Conservation (phyloP, 495 filamentous ascomycete species). For the Hypoxylon crocopeplum region DNA sequence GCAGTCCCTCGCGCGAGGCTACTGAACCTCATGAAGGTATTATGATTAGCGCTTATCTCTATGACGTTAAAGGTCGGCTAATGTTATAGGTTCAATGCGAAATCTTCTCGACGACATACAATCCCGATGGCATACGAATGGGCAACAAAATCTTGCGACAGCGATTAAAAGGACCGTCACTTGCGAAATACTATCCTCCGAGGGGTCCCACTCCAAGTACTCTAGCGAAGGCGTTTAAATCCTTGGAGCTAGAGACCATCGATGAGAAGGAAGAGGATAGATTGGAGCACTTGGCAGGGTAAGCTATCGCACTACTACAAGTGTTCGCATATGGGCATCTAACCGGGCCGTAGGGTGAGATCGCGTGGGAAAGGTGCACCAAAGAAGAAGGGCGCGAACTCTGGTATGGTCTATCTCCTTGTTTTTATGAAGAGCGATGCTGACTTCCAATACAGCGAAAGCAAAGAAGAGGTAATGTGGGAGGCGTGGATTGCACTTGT, state of each 20-base stretch:
- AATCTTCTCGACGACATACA: conserved; percentile 90
- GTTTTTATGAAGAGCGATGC: conserved; percentile 1
- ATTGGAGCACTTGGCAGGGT: conserved; percentile 73
- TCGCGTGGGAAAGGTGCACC: conserved; percentile 85
- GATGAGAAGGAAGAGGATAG: conserved; percentile 81
- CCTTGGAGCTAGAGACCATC: conserved; percentile 63
- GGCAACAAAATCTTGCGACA: conserved; percentile 91
- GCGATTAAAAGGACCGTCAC: conserved; percentile 75
- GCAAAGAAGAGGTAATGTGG: conserved; percentile 6
- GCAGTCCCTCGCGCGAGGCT: conserved; percentile 71
- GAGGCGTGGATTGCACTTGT: conserved; percentile 8
- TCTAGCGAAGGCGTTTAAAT: conserved; percentile 65
- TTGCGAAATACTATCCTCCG: conserved; percentile 87
- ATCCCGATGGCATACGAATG: conserved; percentile 77
- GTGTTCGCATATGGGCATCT: conserved; percentile 1
- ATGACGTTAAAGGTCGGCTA: conserved; percentile 5
- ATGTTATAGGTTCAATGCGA: conserved; percentile 78
- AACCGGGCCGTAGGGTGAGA: conserved; percentile 61
- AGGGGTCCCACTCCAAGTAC: conserved; percentile 72
- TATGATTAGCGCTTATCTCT: neutral
- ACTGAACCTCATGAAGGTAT: conserved; percentile 80
- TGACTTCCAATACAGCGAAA: conserved; percentile 38
- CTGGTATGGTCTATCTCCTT: conserved; percentile 58
- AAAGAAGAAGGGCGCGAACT: conserved; percentile 78
- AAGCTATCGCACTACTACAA: conserved; percentile 44